Percentiles rank a stretch among this genome's conserved stretches.
Evolutionary conservation across 2,329 filamentous ascomycete genomes (phyloP).

Genomic region (Alternaria arborescens): DNA sequence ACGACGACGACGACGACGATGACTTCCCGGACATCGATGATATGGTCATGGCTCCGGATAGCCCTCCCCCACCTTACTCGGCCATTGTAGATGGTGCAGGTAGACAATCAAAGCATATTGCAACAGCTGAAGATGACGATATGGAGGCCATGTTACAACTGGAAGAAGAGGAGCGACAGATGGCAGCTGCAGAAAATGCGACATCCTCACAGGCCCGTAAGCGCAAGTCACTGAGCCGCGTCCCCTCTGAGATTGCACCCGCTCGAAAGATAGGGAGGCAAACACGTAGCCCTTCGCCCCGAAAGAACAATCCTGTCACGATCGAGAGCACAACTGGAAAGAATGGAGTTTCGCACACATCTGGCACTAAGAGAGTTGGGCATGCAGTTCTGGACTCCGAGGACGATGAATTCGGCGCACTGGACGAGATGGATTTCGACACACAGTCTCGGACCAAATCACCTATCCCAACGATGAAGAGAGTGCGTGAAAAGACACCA

Average conservation of each 20-base stretch:
- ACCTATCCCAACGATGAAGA: constrained; percentile 16
- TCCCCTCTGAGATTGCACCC: constrained; percentile 38
- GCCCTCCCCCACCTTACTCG: constrained; percentile 56
- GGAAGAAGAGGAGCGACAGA: constrained; percentile 26
- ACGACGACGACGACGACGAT: constrained; percentile 41
- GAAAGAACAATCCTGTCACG: constrained; percentile 4
- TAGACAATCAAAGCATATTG: neutral
- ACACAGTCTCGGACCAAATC: constrained; percentile 20
- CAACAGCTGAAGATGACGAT: constrained; percentile 13
- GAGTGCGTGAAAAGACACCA: constrained; percentile 21
- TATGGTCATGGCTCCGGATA: constrained; percentile 32
- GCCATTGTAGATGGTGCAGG: constrained; percentile 42
- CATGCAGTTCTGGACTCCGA: constrained; percentile 44
- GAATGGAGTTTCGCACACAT: constrained; percentile 15
- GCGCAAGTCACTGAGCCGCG: constrained; percentile 43
- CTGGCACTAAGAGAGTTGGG: constrained; percentile 26
- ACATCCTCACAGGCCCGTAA: constrained; percentile 31
- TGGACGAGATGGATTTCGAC: constrained; percentile 40
- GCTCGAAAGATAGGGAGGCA: constrained; percentile 43
- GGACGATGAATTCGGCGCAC: constrained; percentile 41
- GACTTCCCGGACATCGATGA: constrained; percentile 54
- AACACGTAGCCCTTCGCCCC: constrained; percentile 31
- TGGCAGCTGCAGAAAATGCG: constrained; percentile 12
- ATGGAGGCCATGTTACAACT: constrained; percentile 22
- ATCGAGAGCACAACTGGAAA: neutral